Evolutionary conservation across 345 rosid genomes (phyloP), one percentile per base, ranked within the genome.

Genomic region (Luvunga scandens): DNA sequence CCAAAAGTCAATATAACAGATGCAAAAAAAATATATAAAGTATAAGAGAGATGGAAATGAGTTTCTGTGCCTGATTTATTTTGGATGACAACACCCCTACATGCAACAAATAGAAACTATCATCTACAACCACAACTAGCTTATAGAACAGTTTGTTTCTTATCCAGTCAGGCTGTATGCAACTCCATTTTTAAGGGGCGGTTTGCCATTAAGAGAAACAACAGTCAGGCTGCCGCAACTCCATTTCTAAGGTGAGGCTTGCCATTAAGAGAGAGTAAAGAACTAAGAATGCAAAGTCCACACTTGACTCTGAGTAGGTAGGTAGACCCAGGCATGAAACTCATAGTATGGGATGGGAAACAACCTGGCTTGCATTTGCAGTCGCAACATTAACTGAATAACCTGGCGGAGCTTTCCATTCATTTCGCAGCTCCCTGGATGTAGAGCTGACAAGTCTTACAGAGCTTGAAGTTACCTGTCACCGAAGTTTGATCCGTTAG

Each of bases 301-400:
- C 19, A 64, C 9, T 48, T 45, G 73, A 24, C 22, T 16, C 61
- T 7, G 25, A 50, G 2, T 5, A 30, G 24, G 2, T 5, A 30
- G 24, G 39, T 2, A 14, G 55, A n/a, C 13, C 8, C 31, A 42
- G 45, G 33, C 70, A 63, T 28, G 7, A 16, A 2, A n/a, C 66
- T 18, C 18, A 16, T 25, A 59, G 57, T 22, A 61, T 22, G 77
- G 68, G 62, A 34, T 14, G 61, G 66, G 68, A 68, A 76, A 79
- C 73, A 79, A 95, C 99, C 98, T 95, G 98, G 80, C 93, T 91
- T 13, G 97, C 93, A 84, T 92, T 93, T 69, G 94, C 97, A 83
- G 97, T 92, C 63, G 98, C 97, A 80, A 95, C 99, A 86, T 95
- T 95, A 75, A 94, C 81, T 24, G 97, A 86, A 81, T 82, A 93